Evolutionary conservation across 1,139 yeast species (phyloP).

Genomic region (Martiniozyma asiatica): DNA sequence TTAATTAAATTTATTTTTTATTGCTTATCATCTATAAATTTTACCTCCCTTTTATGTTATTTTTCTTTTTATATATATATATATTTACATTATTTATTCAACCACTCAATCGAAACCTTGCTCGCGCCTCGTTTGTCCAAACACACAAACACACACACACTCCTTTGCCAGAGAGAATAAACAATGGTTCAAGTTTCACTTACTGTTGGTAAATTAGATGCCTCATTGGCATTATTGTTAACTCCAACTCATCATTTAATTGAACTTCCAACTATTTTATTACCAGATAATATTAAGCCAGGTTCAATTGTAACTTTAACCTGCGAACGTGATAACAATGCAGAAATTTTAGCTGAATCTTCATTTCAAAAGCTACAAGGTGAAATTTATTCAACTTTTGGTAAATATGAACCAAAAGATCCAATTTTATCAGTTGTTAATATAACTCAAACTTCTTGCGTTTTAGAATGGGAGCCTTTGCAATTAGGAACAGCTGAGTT

Average conservation of each 20-base stretch:
- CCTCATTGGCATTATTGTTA: conserved; percentile 79
- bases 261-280: conserved; percentile 85
- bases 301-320: conserved; percentile 87
- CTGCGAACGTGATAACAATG: conserved; percentile 69
- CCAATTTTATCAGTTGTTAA: conserved; percentile 68
- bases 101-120: too few species aligned
- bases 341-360: conserved; percentile 49
- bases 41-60: too few species aligned
- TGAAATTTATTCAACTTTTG: conserved; percentile 61
- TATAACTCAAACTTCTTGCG: conserved; percentile 90
- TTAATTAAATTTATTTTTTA: conserved; percentile 8
- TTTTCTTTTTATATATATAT: too few species aligned
- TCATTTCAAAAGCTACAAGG: conserved; percentile 59
- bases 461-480: conserved; percentile 84
- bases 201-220: conserved; percentile 93
- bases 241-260: conserved; percentile 91
- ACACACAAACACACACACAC: too few species aligned
- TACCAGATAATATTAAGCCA: conserved; percentile 85
- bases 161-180: too few species aligned
- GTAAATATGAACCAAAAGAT: conserved; percentile 55
- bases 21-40: conserved; percentile 2
- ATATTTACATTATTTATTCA: too few species aligned
- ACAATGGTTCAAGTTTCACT: conserved; percentile 71
- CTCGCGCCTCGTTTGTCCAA: too few species aligned
- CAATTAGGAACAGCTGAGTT: conserved; percentile 76